Evolutionary conservation across 345 rosid genomes (phyloP), one percentile per base, ranked within the genome.

Genomic region (Gynandropsis gynandra): DNA sequence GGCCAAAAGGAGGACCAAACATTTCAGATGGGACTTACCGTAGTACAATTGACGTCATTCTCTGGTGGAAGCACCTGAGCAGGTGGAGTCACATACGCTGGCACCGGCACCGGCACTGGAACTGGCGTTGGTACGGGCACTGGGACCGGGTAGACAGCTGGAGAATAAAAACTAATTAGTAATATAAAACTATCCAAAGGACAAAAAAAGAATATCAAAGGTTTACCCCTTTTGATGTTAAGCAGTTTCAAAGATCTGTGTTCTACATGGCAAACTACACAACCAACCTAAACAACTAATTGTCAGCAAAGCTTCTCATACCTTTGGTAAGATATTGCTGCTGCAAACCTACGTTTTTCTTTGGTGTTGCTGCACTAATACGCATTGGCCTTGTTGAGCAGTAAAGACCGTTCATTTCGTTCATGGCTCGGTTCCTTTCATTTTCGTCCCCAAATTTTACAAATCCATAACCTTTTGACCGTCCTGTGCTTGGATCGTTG

Each of bases 301-400:
- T n/a, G 18, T 16, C n/a, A 42, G 53, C 43, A 59, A 45, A 10
- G 42, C 6, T 41, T 54, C 52, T 36, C 58, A 47, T 52, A 87
- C 97, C 84, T 76, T 88, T 88, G 16, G 72, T 54, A 9, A 72
- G 67, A 69, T 80, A 88, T 8, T 62, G 92, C 63, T 82, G 95
- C 67, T 81, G 92, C 53, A 75, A 55, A 45, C 72, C 79, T 16
- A 80, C 70, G 8, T 77, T 62, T 64, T 88, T 88, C 59, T 82
- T 82, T 1, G 97, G 97, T 10, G 95, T 85, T 11, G 97, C 97
- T 19, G 76, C 87, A 58, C 97, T 88, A 24, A 89, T 89, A 52
- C 95, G 89, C 97, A 89, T 89, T 0, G 89, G 89, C 68, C 95
- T 78, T 20, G 89, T 82, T 21, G 96, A 92, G 78, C 96, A 87